phyloP scores from a whole-genome alignment of 139 green algal genomes.

The Diplosphaera chodatii region DNA sequence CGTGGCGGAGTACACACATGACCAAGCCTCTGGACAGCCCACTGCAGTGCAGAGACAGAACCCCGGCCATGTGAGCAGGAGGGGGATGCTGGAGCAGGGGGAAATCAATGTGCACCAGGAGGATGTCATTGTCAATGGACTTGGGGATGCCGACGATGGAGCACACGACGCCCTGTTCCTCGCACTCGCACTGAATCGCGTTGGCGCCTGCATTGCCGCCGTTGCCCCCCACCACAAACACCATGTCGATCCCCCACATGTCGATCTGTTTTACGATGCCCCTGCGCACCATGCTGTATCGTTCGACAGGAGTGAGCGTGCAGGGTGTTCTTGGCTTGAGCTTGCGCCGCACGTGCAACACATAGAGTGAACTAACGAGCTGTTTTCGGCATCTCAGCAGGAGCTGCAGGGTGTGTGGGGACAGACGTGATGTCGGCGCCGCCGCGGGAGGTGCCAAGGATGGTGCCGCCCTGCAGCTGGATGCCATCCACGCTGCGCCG shows the following conservation, averaged over 20 bases:
- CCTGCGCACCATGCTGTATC: no score
- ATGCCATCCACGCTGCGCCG: conserved; percentile 82
- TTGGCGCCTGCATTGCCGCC: conserved; percentile 83
- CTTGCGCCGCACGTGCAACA: no score
- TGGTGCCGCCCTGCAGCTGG: conserved; percentile 92
- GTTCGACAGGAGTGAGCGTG: no score
- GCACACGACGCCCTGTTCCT: conserved; percentile 63
- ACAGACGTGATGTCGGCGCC: conserved; percentile 79
- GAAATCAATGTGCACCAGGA: conserved; percentile 32
- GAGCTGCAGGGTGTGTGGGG: not conserved
- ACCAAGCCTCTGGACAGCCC: no score
- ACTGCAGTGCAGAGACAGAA: no score
- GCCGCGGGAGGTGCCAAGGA: conserved; percentile 90
- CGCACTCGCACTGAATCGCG: conserved; percentile 74
- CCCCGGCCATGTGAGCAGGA: no score
- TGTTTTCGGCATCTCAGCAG: no score
- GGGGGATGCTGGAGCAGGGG: no score
- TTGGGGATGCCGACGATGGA: conserved; percentile 89
- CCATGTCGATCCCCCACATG: conserved; percentile 93
- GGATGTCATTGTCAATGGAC: conserved; percentile 99
- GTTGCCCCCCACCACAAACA: conserved; percentile 93
- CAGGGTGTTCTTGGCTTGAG: no score
- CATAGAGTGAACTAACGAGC: no score
- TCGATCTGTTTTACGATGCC: conserved; percentile 96
- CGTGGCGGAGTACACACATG: no score